Percentiles rank a stretch among this genome's conserved stretches.
These are phyloP conservation scores for Hirsutella rhossiliensis DNA, from an alignment of 2,329 filamentous ascomycete genomes.

Conservation along the genomic window DNA sequence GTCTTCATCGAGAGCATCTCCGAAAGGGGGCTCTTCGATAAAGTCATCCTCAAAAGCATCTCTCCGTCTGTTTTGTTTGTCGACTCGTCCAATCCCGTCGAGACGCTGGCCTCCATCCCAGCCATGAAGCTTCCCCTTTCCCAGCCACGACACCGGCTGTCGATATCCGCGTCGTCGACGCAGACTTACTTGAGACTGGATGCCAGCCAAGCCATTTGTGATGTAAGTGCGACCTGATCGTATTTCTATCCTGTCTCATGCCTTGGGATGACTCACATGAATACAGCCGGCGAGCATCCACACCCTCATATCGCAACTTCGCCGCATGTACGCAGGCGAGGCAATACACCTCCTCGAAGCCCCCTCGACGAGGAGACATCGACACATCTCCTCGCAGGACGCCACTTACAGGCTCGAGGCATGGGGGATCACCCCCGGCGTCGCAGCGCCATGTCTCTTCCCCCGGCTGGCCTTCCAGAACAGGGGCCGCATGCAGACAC, in stretches of 20 bases:
- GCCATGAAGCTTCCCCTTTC: conserved; percentile 21
- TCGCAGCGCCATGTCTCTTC: neutral
- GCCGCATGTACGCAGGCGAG: conserved; percentile 28
- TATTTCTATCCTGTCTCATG: neutral
- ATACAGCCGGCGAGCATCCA: conserved; percentile 24
- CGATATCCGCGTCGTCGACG: conserved; percentile 31
- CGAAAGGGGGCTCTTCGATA: conserved; percentile 35
- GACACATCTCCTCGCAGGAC: conserved; percentile 11
- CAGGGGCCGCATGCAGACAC: neutral
- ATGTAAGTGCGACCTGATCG: conserved; percentile 17
- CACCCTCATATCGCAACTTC: conserved; percentile 33
- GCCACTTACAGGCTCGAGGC: neutral
- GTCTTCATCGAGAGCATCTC: conserved; percentile 39
- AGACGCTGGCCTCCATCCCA: conserved; percentile 27
- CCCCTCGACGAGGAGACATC: conserved; percentile 12
- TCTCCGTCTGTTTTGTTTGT: conserved; percentile 42
- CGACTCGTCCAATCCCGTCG: conserved; percentile 27
- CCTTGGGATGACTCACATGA: neutral
- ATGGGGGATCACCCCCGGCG: neutral
- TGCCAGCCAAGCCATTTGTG: conserved; percentile 37
- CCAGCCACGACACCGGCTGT: conserved; percentile 36
- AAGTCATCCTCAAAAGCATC: conserved; percentile 31
- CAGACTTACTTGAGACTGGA: conserved; percentile 37
- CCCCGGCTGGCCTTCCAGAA: neutral
- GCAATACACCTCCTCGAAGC: conserved; percentile 13